phyloP scores from a whole-genome alignment of 441 rosid genomes.

The Raphanus hybrid region DNA sequence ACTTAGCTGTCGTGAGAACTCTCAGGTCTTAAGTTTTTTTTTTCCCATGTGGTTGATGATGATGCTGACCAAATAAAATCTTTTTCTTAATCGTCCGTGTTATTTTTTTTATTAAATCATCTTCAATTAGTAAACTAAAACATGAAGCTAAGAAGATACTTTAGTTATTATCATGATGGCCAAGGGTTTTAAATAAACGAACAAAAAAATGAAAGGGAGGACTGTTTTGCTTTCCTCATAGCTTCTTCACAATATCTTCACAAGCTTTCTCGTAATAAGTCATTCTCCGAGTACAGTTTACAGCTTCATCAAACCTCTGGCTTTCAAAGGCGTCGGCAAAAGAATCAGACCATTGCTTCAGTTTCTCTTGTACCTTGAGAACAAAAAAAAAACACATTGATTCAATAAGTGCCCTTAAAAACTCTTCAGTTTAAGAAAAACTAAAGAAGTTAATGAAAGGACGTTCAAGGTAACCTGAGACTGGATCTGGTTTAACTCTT shows the following conservation, averaged over 20 bases:
- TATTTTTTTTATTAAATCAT: no score
- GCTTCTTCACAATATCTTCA: slow-evolving; percentile 86
- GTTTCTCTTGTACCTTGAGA: slow-evolving; percentile 69
- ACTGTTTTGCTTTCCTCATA: slow-evolving; percentile 43
- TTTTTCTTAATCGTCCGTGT: slow-evolving; percentile 8
- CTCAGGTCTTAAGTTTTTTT: neutral
- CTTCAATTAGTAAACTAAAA: no score
- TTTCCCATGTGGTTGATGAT: neutral
- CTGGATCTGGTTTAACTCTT: slow-evolving; percentile 60
- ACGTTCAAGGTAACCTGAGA: slow-evolving; percentile 58
- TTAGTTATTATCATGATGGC: no score
- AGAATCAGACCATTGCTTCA: slow-evolving; percentile 65
- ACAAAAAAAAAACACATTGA: slow-evolving; percentile 9
- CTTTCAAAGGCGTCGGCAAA: slow-evolving; percentile 61
- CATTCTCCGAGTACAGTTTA: slow-evolving; percentile 75
- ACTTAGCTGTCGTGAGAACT: slow-evolving; percentile 33
- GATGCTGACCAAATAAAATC: slow-evolving; percentile 1
- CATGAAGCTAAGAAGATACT: slow-evolving; percentile 7
- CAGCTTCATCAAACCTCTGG: slow-evolving; percentile 72
- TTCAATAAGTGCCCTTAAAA: slow-evolving; percentile 7
- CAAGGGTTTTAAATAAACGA: neutral
- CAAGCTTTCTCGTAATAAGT: slow-evolving; percentile 79
- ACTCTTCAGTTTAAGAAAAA: neutral
- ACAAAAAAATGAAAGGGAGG: slow-evolving; percentile 11
- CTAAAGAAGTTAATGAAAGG: slow-evolving; percentile 6